Conservation (phyloP, 108 stramenopile species). For the Heterococcus sp. region DNA sequence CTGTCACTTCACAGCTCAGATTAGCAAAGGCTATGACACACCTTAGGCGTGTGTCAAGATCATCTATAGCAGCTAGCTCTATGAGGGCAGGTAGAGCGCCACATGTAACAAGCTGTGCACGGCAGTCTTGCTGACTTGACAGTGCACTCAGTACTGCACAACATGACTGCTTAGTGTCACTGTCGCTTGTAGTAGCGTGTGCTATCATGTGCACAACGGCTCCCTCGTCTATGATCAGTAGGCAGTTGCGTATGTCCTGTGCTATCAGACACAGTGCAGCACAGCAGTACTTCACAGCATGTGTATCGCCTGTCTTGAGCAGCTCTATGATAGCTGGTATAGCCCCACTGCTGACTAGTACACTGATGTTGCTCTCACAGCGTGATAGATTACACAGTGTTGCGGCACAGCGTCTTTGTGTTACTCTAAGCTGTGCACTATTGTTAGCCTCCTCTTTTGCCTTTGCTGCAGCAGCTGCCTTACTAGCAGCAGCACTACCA, state of each 20-base stretch:
- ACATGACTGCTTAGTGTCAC: conserved; percentile 58
- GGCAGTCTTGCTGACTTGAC: conserved; percentile 54
- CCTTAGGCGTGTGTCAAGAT: conserved; percentile 49
- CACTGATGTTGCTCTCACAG: conserved; percentile 35
- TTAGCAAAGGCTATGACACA: conserved; percentile 60
- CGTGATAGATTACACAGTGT: conserved; percentile 59
- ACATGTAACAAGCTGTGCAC: conserved; percentile 46
- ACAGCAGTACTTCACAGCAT: conserved; percentile 59
- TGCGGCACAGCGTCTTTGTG: conserved; percentile 37
- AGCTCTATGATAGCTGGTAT: conserved; percentile 57
- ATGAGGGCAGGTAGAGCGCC: conserved; percentile 55
- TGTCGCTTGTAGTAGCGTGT: conserved; percentile 56
- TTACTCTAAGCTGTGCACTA: too few relatives aligned
- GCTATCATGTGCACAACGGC: conserved; percentile 57
- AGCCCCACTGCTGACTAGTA: conserved; percentile 59
- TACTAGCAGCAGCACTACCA: too few relatives aligned
- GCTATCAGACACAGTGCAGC: conserved; percentile 58
- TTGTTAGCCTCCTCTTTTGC: too few relatives aligned
- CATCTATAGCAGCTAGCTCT: conserved; percentile 48
- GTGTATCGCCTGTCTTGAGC: conserved; percentile 49
- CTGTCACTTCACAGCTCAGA: conserved; percentile 53
- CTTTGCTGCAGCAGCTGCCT: too few relatives aligned
- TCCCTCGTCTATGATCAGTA: conserved; percentile 56
- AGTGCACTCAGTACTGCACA: too few relatives aligned
- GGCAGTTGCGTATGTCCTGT: conserved; percentile 50